phyloP scores from a whole-genome alignment of 2,329 filamentous ascomycete genomes.

The Diaporthe helianthi region DNA sequence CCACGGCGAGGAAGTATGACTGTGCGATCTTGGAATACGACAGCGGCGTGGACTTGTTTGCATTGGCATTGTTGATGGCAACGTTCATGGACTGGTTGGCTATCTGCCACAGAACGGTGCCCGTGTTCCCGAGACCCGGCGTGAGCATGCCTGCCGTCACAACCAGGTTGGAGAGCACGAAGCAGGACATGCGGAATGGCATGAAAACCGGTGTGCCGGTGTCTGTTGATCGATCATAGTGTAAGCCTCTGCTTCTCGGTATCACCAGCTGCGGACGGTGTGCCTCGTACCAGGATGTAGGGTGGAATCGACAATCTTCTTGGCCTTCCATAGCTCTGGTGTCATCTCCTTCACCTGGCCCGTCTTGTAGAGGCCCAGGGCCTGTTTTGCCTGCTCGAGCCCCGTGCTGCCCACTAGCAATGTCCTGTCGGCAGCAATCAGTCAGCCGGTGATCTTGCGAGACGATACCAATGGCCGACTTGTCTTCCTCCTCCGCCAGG shows the following conservation, averaged over 20 bases:
- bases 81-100: constrained; percentile 98
- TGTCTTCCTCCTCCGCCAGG: neutral
- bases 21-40: constrained; percentile 81
- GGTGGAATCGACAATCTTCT: constrained; percentile 97
- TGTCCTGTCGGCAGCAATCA: constrained; percentile 64
- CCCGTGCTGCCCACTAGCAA: constrained; percentile 79
- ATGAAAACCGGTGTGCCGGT: constrained; percentile 91
- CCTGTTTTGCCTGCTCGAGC: constrained; percentile 83
- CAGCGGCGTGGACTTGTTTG: constrained; percentile 94
- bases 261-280: neutral
- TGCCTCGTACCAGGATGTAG: constrained; percentile 80
- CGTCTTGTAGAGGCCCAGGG: constrained; percentile 86
- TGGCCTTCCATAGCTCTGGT: constrained; percentile 89
- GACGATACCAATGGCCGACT: neutral
- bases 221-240: constrained; percentile 59
- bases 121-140: constrained; percentile 81
- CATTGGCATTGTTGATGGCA: constrained; percentile 95
- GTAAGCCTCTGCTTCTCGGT: constrained; percentile 28
- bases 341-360: constrained; percentile 83
- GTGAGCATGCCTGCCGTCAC: constrained; percentile 98
- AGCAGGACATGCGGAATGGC: constrained; percentile 97
- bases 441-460: neutral
- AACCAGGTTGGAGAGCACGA: constrained; percentile 89
- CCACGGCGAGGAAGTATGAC: constrained; percentile 91
- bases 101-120: constrained; percentile 93